Evolutionary conservation across 2,329 filamentous ascomycete genomes (phyloP), one percentile per base, ranked within the genome.

Genomic region (Alternaria hordeiaustralica): DNA sequence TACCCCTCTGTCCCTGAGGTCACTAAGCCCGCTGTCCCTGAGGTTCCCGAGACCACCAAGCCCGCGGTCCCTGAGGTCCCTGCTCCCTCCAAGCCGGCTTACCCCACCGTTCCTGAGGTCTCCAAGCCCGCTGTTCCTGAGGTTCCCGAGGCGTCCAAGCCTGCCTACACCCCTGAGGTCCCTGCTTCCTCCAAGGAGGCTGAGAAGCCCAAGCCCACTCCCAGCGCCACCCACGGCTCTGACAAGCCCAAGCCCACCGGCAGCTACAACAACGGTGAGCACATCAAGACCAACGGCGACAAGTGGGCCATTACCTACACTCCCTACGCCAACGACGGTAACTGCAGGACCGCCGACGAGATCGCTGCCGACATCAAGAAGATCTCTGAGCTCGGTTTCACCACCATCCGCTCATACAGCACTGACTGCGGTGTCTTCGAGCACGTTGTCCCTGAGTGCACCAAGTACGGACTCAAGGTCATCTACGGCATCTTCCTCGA

Each of bases 401-500:
- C 86, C 71, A 85, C 90, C 30, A 84, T 87, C 59, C 94, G 95
- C 80, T 85, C 96, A 78, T 98, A 98, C 89, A 93, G 91, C 69
- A 94, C 94, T 71, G 94, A 97, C 87, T 98, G 95, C 87, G 86
- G 87, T 82, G 91, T 90, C 59, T 91, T 97, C 65, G 82, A 89
- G 78, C 90, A 88, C 81, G 90, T 97, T 62, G 92, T 92, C 68
- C 81, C 83, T 46, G 92, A 92, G 63, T 89, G 87, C 82, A 81
- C 87, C 75, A 80, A 87, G 72, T 78, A 90, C 80, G 90, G 90
- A 64, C 78, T 97, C 64, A 90, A 90, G 80, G 84, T 97, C 81
- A 95, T 97, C 80, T 83, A 96, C 65, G 95, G 95, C 80, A 87
- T 98, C 84, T 97, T 91, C 85, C 91, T 97, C 80, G 89, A 91